Conservation (phyloP, 768 basidiomycete species). For the Auricularia sp. region DNA sequence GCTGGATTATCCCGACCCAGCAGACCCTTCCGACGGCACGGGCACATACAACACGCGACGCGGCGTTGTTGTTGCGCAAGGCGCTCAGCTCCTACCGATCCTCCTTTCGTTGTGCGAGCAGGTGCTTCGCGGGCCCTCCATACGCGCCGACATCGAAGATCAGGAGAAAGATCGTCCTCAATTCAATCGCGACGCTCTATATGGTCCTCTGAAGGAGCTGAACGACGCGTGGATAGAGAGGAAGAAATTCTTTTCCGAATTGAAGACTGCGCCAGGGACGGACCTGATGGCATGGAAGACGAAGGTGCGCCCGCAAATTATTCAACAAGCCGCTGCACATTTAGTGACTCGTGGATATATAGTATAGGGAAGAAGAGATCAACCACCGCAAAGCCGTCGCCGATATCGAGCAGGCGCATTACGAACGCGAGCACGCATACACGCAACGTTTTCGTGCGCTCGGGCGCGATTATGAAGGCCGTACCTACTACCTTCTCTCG, state of each 20-base stretch:
- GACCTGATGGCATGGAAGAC: constrained; percentile 10
- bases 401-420: constrained; percentile 35
- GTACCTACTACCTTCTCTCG: constrained; percentile 56
- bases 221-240: constrained; percentile 44
- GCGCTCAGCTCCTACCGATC: constrained; percentile 61
- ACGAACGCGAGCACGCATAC: constrained; percentile 36
- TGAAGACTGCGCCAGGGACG: constrained; percentile 18
- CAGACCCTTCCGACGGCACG: constrained; percentile 37
- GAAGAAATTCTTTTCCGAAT: constrained; percentile 20
- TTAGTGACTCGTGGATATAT: background rate
- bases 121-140: constrained; percentile 32
- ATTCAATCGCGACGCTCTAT: constrained; percentile 39
- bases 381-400: constrained; percentile 40
- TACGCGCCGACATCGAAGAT: constrained; percentile 53
- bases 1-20: constrained; percentile 46
- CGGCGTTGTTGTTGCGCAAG: constrained; percentile 25
- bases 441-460: constrained; percentile 47
- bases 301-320: constrained; percentile 6
- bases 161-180: constrained; percentile 41
- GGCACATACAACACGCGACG: constrained; percentile 6
- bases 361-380: constrained; percentile 14
- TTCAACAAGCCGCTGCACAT: background rate
- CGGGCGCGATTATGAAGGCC: constrained; percentile 61
- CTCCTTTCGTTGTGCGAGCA: constrained; percentile 48
- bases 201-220: constrained; percentile 44